These are phyloP conservation scores for Diaporthe ampelina DNA, from an alignment of 2,329 filamentous ascomycete genomes.

Conservation along the genomic window DNA sequence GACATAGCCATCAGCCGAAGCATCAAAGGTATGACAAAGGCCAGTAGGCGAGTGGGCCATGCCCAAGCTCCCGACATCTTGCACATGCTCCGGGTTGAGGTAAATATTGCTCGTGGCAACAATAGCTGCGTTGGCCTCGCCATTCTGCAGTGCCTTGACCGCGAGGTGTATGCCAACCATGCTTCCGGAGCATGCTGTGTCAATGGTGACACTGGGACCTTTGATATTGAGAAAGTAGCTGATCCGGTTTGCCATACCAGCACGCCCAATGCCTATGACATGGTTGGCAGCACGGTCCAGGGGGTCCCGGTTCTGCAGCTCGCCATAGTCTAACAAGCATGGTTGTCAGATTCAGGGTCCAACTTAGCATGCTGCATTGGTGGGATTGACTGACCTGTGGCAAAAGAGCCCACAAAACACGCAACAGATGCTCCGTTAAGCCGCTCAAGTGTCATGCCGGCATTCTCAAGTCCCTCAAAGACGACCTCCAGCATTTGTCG, in stretches of 20 bases:
- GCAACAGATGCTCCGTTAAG: slow-evolving; percentile 20
- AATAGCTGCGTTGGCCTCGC: neutral
- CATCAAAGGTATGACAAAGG: slow-evolving; percentile 39
- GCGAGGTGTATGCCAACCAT: neutral
- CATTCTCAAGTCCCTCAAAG: slow-evolving; percentile 45
- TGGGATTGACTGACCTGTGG: too few species aligned
- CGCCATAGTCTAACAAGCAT: neutral
- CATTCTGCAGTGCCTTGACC: neutral
- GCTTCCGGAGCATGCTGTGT: slow-evolving; percentile 28
- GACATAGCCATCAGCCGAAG: neutral
- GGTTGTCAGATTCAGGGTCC: too few species aligned
- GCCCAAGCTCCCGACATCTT: neutral
- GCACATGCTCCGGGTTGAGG: slow-evolving; percentile 4
- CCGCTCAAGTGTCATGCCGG: slow-evolving; percentile 38
- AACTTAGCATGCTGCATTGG: too few species aligned
- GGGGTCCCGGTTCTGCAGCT: neutral
- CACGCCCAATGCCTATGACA: neutral
- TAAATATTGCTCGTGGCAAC: neutral
- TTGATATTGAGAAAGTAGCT: slow-evolving; percentile 20
- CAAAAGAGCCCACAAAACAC: slow-evolving; percentile 36
- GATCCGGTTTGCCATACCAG: neutral
- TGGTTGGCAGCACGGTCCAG: neutral
- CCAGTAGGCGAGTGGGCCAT: neutral
- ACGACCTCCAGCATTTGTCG: slow-evolving; percentile 44
- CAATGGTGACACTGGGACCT: slow-evolving; percentile 24